Percentiles rank a stretch among this genome's conserved stretches.
These are phyloP conservation scores for Calvatia gigantea DNA, from an alignment of 768 basidiomycete species.

Conservation along the genomic window DNA sequence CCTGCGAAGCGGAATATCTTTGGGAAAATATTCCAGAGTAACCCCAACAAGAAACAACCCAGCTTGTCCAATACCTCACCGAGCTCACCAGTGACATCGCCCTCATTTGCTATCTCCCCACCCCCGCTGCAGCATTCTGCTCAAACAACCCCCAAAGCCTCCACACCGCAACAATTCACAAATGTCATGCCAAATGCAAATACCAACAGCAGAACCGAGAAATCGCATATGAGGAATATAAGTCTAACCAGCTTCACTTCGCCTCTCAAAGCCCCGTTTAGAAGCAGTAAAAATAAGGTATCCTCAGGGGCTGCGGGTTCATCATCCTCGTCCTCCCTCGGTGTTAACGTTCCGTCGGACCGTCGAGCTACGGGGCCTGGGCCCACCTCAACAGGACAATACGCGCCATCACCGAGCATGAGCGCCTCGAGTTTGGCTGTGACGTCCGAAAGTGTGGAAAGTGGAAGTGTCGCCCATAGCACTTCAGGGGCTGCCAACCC, in stretches of 20 bases:
- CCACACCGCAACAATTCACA: conserved; percentile 1
- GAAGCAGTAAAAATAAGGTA: conserved; percentile 23
- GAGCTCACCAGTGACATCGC: not conserved
- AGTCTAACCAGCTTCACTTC: conserved; percentile 22
- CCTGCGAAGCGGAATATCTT: conserved; percentile 59
- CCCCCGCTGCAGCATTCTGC: not conserved
- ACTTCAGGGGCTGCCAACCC: not conserved
- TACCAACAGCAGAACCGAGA: conserved; percentile 13
- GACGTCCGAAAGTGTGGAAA: conserved; percentile 3
- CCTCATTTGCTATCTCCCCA: not conserved
- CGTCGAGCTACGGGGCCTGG: not conserved
- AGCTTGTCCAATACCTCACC: conserved; percentile 13
- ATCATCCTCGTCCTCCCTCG: conserved; percentile 6
- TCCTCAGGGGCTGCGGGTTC: conserved; percentile 17
- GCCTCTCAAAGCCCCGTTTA: conserved; percentile 25
- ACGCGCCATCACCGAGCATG: not conserved
- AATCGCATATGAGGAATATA: conserved; percentile 22
- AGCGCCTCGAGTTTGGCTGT: conserved; percentile 10
- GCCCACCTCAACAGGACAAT: not conserved
- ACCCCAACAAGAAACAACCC: conserved; percentile 9
- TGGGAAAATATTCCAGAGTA: conserved; percentile 63
- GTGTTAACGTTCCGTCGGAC: not conserved
- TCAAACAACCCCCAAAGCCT: conserved; percentile 6
- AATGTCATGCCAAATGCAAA: conserved; percentile 16
- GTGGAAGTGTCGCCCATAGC: not conserved